These are phyloP conservation scores for Mucuna pruriens DNA, from an alignment of 306 rosid genomes.

Conservation along the genomic window DNA sequence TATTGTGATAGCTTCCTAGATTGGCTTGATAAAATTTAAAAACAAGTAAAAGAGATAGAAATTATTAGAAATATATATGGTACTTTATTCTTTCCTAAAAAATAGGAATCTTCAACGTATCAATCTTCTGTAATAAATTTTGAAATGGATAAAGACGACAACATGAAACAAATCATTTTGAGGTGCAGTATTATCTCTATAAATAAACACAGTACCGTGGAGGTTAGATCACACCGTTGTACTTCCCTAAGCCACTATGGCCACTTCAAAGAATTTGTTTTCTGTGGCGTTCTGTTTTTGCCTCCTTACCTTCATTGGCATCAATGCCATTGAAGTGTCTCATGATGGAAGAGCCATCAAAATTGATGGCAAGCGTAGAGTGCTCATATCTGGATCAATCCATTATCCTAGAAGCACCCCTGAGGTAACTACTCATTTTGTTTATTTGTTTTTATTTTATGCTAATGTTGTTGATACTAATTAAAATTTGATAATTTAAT, in stretches of 20 bases:
- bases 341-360: conserved; percentile 54
- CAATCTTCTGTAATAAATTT: too few relatives aligned
- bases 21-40: too few relatives aligned
- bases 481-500: neutral
- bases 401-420: conserved; percentile 72
- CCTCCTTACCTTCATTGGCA: neutral
- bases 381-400: conserved; percentile 55
- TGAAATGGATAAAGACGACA: too few relatives aligned
- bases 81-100: too few relatives aligned
- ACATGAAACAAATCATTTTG: neutral
- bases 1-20: too few relatives aligned
- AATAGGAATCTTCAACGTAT: too few relatives aligned
- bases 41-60: too few relatives aligned
- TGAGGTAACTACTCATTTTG: conserved; percentile 11
- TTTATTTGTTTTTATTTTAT: neutral
- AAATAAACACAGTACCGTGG: neutral
- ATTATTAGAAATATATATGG: too few relatives aligned
- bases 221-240: neutral
- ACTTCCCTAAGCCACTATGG: neutral
- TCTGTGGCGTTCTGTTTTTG: neutral
- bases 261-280: neutral
- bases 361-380: conserved; percentile 48
- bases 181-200: neutral
- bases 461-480: neutral
- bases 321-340: conserved; percentile 36